phyloP scores from a whole-genome alignment of 768 basidiomycete genomes.

The Phlebiopsis gigantea region DNA sequence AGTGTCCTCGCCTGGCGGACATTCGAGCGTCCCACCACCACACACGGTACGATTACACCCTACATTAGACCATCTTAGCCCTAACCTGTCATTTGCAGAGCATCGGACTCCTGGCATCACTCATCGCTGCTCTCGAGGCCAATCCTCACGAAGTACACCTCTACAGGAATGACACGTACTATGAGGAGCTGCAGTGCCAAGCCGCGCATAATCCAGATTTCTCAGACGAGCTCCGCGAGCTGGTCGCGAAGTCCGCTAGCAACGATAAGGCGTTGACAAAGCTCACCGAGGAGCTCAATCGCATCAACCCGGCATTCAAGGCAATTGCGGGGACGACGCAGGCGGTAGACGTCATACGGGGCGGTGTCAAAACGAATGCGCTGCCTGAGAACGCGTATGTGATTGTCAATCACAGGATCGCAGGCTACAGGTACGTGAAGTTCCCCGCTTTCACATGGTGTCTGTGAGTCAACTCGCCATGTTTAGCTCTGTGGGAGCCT shows the following conservation, averaged over 20 bases:
- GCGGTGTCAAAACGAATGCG: slow-evolving; percentile 47
- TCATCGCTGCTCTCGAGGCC: slow-evolving; percentile 39
- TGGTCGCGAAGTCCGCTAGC: slow-evolving; percentile 40
- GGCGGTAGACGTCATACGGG: slow-evolving; percentile 59
- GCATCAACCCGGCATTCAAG: slow-evolving; percentile 24
- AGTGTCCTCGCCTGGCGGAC: slow-evolving; percentile 70
- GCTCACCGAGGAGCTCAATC: slow-evolving; percentile 39
- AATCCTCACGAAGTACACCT: slow-evolving; percentile 26
- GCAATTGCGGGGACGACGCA: slow-evolving; percentile 67
- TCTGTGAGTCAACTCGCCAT: slow-evolving; percentile 5
- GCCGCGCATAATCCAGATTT: slow-evolving; percentile 55
- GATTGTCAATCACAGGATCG: slow-evolving; percentile 69
- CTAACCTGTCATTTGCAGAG: slow-evolving; percentile 17
- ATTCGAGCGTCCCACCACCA: slow-evolving; percentile 76
- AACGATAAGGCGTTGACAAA: slow-evolving; percentile 46
- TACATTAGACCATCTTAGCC: neutral
- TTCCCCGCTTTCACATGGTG: slow-evolving; percentile 7
- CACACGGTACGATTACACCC: slow-evolving; percentile 65
- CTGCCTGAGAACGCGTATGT: slow-evolving; percentile 74
- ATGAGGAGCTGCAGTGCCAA: slow-evolving; percentile 55
- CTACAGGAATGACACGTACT: slow-evolving; percentile 23
- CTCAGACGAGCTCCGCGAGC: slow-evolving; percentile 37
- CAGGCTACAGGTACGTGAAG: slow-evolving; percentile 23
- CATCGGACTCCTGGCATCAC: slow-evolving; percentile 42
- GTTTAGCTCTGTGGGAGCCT: slow-evolving; percentile 10